Conservation (phyloP, 176 grass and related monocot species). For the Secale cereale region DNA sequence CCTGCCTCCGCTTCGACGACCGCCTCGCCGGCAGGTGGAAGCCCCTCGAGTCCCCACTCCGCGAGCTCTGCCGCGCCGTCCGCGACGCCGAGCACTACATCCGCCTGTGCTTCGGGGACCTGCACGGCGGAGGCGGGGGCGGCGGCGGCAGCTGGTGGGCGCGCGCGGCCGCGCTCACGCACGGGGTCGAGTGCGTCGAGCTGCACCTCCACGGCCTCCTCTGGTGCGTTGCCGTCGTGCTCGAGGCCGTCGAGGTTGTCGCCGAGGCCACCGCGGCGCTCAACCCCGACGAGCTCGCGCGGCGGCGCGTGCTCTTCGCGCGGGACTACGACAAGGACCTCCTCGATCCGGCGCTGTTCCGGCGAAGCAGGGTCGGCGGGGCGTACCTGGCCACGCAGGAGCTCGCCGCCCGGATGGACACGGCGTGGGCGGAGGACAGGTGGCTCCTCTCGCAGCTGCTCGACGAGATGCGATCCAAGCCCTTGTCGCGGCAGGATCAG, state of each 20-base stretch:
- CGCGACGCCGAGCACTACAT: constrained; percentile 67
- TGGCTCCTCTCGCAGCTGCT: constrained; percentile 61
- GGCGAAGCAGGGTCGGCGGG: constrained; percentile 47
- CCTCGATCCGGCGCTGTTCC: constrained; percentile 59
- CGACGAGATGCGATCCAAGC: constrained; percentile 36
- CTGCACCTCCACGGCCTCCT: constrained; percentile 63
- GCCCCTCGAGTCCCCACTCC: constrained; percentile 58
- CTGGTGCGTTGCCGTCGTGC: constrained; percentile 71
- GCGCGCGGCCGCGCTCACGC: constrained; percentile 38
- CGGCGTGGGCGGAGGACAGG: constrained; percentile 75
- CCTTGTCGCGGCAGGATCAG: constrained; percentile 50
- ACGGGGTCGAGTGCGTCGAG: constrained; percentile 66
- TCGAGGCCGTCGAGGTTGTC: constrained; percentile 68
- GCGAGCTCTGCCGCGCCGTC: constrained; percentile 68
- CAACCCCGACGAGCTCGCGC: constrained; percentile 41
- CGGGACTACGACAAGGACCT: constrained; percentile 68
- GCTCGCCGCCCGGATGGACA: constrained; percentile 49
- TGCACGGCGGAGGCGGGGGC: not conserved
- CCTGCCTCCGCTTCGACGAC: constrained; percentile 57
- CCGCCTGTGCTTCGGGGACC: constrained; percentile 65
- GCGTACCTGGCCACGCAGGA: constrained; percentile 49
- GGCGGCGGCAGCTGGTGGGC: constrained; percentile 51
- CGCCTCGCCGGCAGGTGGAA: constrained; percentile 66
- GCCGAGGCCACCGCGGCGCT: constrained; percentile 34
- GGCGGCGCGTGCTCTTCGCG: constrained; percentile 33